Evolutionary conservation across 768 basidiomycete species (phyloP), one percentile per base, ranked within the genome.

Genomic region (Agaricus blazei): DNA sequence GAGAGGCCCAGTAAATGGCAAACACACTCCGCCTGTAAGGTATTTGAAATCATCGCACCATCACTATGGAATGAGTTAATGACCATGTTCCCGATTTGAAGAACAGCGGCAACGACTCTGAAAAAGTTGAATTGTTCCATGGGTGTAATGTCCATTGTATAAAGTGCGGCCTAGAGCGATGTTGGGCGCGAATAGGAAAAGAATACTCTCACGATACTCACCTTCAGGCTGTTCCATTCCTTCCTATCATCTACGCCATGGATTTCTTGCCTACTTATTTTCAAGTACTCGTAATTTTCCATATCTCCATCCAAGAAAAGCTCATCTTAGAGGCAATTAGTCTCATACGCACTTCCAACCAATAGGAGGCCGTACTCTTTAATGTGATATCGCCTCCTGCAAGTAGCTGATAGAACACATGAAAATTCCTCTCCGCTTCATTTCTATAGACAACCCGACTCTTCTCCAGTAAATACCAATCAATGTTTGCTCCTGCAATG

Each of bases 391-490:
- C 80, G 12, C 79, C 83, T n/a, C 90, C 89, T 29, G 85, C 84
- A 65, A 99, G 75, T 28, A 98, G 64, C 71, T 98, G 94, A 68
- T 98, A 99, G 70, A 99, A 98, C 2, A 98, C 91, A 68, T 98
- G 97, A 66, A 98, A 99, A 65, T 83, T 89, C 34, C 97, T 78
- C 71, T 99, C 97, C 0, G 89, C 90, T 56, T 88, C 85, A 59
- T 84, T 91, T 51, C 97, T 76, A 40, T 84, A 83, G 7, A 96
- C 92, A 2, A 99, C 96, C 59, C 97, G 75, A 65, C 93, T 95
- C 78, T 99, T 99, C 76, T 99, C 97, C 54, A 99, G 74, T 29
- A 99, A 75, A 67, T 99, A 99, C 97, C 97, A 98, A 68, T 99
- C 95, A 57, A 98, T 93, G 66, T 94, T 97, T 26, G 97, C 97